Conservation (phyloP, 2,329 filamentous ascomycete species). For the Neocatenulostroma microsporum region DNA sequence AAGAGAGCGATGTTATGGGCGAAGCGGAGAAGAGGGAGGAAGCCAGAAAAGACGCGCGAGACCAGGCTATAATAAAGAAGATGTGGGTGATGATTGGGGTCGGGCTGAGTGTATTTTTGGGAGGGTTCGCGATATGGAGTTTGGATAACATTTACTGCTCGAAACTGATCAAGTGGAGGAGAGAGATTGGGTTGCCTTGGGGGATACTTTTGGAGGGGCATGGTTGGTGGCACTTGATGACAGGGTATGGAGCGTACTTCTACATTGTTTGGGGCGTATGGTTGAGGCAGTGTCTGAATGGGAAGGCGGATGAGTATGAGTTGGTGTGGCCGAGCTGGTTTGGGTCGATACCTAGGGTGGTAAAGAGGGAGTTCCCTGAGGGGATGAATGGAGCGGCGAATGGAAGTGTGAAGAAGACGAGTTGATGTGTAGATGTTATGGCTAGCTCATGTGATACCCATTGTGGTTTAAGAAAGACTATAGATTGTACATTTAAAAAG, state of each 20-base stretch:
- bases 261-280: slow-evolving; percentile 77
- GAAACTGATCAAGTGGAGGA: slow-evolving; percentile 57
- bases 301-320: slow-evolving; percentile 61
- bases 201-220: slow-evolving; percentile 66
- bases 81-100: slow-evolving; percentile 71
- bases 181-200: slow-evolving; percentile 67
- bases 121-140: slow-evolving; percentile 69
- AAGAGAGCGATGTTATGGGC: slow-evolving; percentile 14
- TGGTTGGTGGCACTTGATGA: slow-evolving; percentile 75
- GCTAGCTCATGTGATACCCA: no score
- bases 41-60: slow-evolving; percentile 47
- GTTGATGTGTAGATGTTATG: slow-evolving; percentile 7
- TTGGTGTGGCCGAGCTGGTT: slow-evolving; percentile 60
- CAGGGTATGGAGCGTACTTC: slow-evolving; percentile 75
- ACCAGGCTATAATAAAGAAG: slow-evolving; percentile 50
- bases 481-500: no score
- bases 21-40: slow-evolving; percentile 31
- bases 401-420: slow-evolving; percentile 28
- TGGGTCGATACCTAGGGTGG: slow-evolving; percentile 48
- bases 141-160: slow-evolving; percentile 71
- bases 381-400: slow-evolving; percentile 7
- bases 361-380: slow-evolving; percentile 21
- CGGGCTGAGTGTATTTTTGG: slow-evolving; percentile 63
- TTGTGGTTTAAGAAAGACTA: no score
- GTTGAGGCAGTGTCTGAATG: slow-evolving; percentile 68